Percentiles rank a stretch among this genome's conserved stretches.
phyloP scores from a whole-genome alignment of 495 filamentous ascomycete species.

The Penicillium silybi region DNA sequence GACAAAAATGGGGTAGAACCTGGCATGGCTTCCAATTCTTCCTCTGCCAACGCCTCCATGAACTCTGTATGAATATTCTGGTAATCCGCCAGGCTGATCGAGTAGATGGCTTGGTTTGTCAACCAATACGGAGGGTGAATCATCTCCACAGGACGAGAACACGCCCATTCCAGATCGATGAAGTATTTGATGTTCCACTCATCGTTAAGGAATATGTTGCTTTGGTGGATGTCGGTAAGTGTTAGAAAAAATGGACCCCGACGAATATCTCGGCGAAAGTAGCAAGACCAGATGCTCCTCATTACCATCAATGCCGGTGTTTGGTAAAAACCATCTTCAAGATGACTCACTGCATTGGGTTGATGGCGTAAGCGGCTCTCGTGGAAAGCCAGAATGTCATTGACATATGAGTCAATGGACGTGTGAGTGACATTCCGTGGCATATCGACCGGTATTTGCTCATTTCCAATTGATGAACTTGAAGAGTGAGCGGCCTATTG shows the following conservation, averaged over 20 bases:
- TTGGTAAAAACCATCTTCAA: constrained; percentile 24
- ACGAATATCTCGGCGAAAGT: neutral
- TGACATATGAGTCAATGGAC: constrained; percentile 32
- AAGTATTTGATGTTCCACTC: constrained; percentile 24
- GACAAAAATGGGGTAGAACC: no score
- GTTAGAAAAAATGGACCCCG: constrained; percentile 13
- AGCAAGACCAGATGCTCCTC: no score
- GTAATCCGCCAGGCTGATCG: neutral
- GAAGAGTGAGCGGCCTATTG: constrained; percentile 29
- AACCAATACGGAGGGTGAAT: constrained; percentile 27
- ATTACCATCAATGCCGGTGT: constrained; percentile 10
- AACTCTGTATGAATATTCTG: constrained; percentile 12
- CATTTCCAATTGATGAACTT: constrained; percentile 32
- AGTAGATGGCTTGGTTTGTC: neutral
- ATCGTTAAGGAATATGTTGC: constrained; percentile 25
- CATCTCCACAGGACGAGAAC: constrained; percentile 24
- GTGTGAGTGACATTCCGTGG: constrained; percentile 27
- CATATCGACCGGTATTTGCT: constrained; percentile 31
- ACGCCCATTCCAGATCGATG: constrained; percentile 31
- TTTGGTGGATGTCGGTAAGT: constrained; percentile 26
- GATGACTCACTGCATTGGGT: constrained; percentile 20
- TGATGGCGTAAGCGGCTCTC: constrained; percentile 23
- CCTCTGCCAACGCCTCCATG: neutral
- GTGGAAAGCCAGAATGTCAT: constrained; percentile 23
- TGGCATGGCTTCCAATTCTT: no score